Evolutionary conservation across 2,329 filamentous ascomycete species (phyloP), one percentile per base, ranked within the genome.

Genomic region (Ramularia collo-cygni): DNA sequence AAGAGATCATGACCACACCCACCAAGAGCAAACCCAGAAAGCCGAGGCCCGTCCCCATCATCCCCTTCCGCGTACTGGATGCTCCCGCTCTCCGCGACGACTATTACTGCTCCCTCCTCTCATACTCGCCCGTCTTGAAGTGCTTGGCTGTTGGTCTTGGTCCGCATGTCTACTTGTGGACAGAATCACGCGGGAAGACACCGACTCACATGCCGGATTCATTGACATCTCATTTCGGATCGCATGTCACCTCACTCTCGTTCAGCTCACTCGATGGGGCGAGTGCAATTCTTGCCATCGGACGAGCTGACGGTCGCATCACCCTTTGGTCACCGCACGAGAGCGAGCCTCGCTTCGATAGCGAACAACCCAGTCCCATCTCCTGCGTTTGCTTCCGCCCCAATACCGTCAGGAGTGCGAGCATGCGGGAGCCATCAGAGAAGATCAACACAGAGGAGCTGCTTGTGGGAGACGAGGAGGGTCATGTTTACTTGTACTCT

Each of bases 31-130:
- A 30, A 33, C 48, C 42, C 28, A 33, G 28, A 31, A 52, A 46
- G 18, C n/a, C 40, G 12, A 59, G 55, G 32, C 48, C 52, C 12
- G 47, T 59, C 3, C 55, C 58, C 8, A 49, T 53, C 35, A 57
- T 57, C 10, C 58, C 58, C 0, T 61, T 59, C 33, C 54, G 56
- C 12, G 84, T 95, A 5, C 72, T 98, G 4, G 87, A 95, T 64
- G 90, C 90, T 7, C 88, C 89, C 2, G 77, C 79, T 37, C 70
- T 96, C n/a, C 79, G 87, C 41, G 88, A 96, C 55, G 90, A 98
- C 62, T 98, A 89, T 61, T 98, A 98, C 61, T 95, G 88, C 64
- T 92, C 89, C 0, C 74, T 89, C 2, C 72, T 98, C 38, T 87
- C 92, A 8, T 96, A 95, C 61, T 94, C 83, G 0, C 63, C 74